These are phyloP conservation scores for Paramecium caudatum DNA, from an alignment of 73 alveolate species.

Conservation along the genomic window DNA sequence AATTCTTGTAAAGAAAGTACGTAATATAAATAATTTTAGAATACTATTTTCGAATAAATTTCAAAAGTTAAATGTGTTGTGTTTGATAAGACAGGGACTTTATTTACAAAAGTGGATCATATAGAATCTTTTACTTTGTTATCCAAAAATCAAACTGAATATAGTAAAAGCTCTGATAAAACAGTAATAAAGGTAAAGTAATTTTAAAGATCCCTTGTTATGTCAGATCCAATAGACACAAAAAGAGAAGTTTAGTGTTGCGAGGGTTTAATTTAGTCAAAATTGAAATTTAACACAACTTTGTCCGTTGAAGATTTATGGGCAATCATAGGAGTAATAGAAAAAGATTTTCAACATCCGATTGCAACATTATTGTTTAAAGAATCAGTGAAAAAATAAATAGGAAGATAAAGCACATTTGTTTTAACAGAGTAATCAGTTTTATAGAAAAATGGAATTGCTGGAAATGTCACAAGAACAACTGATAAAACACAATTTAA, in stretches of 20 bases:
- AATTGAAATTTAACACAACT: neutral
- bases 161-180: neutral
- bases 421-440: constrained; percentile 36
- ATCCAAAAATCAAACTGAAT: constrained; percentile 11
- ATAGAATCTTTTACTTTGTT: constrained; percentile 62
- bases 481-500: constrained; percentile 37
- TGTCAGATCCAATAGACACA: constrained; percentile 35
- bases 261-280: neutral
- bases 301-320: constrained; percentile 61
- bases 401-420: constrained; percentile 63
- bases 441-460: constrained; percentile 3
- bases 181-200: constrained; percentile 15
- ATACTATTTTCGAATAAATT: constrained; percentile 84
- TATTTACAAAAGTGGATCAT: constrained; percentile 75
- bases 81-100: constrained; percentile 98
- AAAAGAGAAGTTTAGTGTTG: neutral
- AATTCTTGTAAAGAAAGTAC: constrained; percentile 85
- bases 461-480: constrained; percentile 59
- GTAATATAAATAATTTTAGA: neutral
- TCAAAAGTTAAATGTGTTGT: constrained; percentile 85
- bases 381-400: constrained; percentile 64
- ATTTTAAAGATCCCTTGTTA: neutral
- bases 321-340: constrained; percentile 68
- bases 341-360: constrained; percentile 75
- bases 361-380: constrained; percentile 67